Base-by-base conservation (phyloP, 176 grass and related monocot species). In the Avena insularis region DNA sequence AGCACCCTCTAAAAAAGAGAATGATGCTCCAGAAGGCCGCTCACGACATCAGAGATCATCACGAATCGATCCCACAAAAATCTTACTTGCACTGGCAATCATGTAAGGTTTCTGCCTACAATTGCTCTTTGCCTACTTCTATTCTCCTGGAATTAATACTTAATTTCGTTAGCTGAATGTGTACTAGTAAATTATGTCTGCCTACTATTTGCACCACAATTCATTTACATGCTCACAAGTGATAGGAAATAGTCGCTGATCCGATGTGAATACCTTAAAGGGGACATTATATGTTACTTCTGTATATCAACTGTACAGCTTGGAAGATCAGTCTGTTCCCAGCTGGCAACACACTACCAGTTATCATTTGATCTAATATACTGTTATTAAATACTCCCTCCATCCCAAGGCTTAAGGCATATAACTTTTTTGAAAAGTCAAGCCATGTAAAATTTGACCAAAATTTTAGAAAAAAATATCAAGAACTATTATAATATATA, bases 41-140 rank as follows among this genome's bases (percentile, higher is more conserved):
- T 17, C 77, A 47, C 86, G 93, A 20, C 89, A 93, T 86, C 92
- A 94, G 63, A 98, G 77, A 82, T 86, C 91, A 36, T 92, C 97
- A 66, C 92, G 92, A 78, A 94, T 96, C 83, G 97, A 98, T 79
- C 94, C 92, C 10, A 96, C 92, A 75, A 96, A 94, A 82, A 96
- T 98, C 79, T 88, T 98, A 88, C 94, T 98, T 79, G 80, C 88
- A 56, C 71, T 98, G 89, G 94, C 97, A 40, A 94, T 98, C 87
- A 61, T 98, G 97, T 98, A 93, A 88, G 85, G 66, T 70, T 75
- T 85, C 74, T 29, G 59, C 36, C 73, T 83, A 31, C 31, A 72
- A 15, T 75, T 35, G 9, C 62, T 73, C 45, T 75, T 23, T 48
- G 29, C 19, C 29, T 84, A 9, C 54, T 62, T 63, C 43, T 21